Conservation (phyloP, 2,329 filamentous ascomycete genomes). For the Stenocarpella maydis region DNA sequence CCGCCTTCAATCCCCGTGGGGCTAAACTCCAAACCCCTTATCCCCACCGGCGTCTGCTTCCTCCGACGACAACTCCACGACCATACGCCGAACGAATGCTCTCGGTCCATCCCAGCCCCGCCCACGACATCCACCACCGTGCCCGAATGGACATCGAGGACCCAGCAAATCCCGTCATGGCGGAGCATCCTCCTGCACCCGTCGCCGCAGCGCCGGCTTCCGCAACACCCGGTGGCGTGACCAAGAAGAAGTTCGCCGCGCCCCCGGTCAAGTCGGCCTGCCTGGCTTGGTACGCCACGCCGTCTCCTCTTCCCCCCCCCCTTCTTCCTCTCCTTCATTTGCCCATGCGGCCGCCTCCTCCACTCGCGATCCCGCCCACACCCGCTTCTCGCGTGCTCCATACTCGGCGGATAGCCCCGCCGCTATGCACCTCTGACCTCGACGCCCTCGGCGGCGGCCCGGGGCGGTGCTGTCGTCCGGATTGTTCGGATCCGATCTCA, state of each 20-base stretch:
- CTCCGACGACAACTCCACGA: slow-evolving; percentile 4
- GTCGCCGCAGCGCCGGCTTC: not conserved
- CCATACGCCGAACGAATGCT: slow-evolving; percentile 22
- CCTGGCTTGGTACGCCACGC: slow-evolving; percentile 54
- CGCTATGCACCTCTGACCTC: not conserved
- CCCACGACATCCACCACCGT: slow-evolving; percentile 11
- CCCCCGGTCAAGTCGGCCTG: slow-evolving; percentile 61
- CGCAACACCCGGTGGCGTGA: slow-evolving; percentile 26
- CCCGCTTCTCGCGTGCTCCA: not conserved
- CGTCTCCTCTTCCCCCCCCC: not conserved
- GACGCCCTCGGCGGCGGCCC: not conserved
- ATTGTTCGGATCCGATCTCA: slow-evolving; percentile 4
- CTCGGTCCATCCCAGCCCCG: slow-evolving; percentile 1
- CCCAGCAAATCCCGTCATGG: slow-evolving; percentile 32
- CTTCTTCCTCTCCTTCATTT: too few relatives aligned
- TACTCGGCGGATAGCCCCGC: slow-evolving; percentile 27
- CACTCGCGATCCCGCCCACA: slow-evolving; percentile 1
- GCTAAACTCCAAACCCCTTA: too few relatives aligned
- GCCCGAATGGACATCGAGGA: slow-evolving; percentile 6
- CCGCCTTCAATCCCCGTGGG: not conserved
- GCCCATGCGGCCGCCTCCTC: too few relatives aligned
- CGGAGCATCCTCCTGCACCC: slow-evolving; percentile 33
- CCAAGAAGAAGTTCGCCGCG: slow-evolving; percentile 52
- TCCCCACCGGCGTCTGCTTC: slow-evolving; percentile 13
- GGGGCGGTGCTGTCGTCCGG: not conserved